Evolutionary conservation across 495 filamentous ascomycete genomes (phyloP).

Genomic region (Penicillium crystallinum): DNA sequence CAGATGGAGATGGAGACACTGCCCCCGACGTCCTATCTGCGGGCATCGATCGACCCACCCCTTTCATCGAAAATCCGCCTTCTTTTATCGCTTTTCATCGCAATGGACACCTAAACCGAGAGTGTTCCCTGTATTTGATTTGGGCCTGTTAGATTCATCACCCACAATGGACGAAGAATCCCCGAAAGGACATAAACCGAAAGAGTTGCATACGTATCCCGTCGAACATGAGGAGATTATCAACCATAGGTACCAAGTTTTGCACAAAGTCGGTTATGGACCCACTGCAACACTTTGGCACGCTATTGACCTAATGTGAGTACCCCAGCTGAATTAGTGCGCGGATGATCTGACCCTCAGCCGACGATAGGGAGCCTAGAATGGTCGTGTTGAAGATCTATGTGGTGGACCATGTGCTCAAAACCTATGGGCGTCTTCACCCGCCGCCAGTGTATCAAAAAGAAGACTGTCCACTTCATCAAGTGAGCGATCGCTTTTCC

Average conservation of each 20-base stretch:
- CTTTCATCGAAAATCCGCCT: neutral
- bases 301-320: neutral
- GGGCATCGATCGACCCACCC: neutral
- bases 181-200: neutral
- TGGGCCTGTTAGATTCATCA: neutral
- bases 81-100: neutral
- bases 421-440: neutral
- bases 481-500: neutral
- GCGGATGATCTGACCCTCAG: neutral
- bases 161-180: neutral
- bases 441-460: neutral
- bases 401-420: neutral
- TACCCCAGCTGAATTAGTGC: neutral
- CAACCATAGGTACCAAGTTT: neutral
- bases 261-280: neutral
- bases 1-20: neutral
- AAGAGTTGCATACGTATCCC: neutral
- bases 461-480: neutral
- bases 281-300: neutral
- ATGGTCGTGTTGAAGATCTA: slow-evolving; percentile 5
- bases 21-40: neutral
- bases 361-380: neutral
- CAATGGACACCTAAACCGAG: slow-evolving; percentile 1
- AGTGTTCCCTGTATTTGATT: neutral
- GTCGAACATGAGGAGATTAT: neutral